Percentiles rank a stretch among this genome's conserved stretches.
Evolutionary conservation across 2,329 filamentous ascomycete genomes (phyloP).

Genomic region (Biscogniauxia sp.): DNA sequence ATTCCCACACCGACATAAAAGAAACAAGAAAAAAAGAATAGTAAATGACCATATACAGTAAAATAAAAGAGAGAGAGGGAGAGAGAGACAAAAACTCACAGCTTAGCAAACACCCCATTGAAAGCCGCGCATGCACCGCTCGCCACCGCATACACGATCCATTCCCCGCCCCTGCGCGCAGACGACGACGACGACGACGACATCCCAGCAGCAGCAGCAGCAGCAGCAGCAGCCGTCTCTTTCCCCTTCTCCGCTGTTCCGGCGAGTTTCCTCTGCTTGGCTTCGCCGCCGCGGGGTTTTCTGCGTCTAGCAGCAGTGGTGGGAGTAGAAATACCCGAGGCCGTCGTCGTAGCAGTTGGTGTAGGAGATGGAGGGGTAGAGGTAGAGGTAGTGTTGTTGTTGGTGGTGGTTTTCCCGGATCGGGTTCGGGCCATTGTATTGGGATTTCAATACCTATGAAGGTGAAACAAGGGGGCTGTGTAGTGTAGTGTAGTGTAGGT

Average conservation of each 20-base stretch:
- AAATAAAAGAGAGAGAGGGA: not conserved
- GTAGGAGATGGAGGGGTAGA: not conserved
- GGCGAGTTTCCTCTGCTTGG: conserved; percentile 2
- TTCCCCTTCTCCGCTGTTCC: not conserved
- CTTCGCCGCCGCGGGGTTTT: not conserved
- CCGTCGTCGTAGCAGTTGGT: not conserved
- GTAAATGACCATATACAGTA: too few relatives aligned
- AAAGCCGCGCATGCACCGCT: conserved; percentile 77
- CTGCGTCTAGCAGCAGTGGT: not conserved
- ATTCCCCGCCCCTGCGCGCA: conserved; percentile 41
- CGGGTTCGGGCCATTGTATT: conserved; percentile 15
- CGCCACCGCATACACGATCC: conserved; percentile 68
- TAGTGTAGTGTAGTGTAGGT: too few relatives aligned
- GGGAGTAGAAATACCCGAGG: too few relatives aligned
- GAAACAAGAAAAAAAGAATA: too few relatives aligned
- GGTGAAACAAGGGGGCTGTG: not conserved
- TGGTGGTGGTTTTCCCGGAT: conserved; percentile 11
- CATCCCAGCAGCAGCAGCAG: not conserved
- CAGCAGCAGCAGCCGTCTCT: not conserved
- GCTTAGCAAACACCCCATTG: conserved; percentile 80
- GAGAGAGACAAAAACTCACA: conserved; percentile 49
- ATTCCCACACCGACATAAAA: too few relatives aligned
- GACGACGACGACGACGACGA: conserved; percentile 24
- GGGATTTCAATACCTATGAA: too few relatives aligned
- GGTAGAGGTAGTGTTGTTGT: conserved; percentile 1